Evolutionary conservation across 2,329 filamentous ascomycete genomes (phyloP).

Genomic region (Sporothrix brasiliensis): DNA sequence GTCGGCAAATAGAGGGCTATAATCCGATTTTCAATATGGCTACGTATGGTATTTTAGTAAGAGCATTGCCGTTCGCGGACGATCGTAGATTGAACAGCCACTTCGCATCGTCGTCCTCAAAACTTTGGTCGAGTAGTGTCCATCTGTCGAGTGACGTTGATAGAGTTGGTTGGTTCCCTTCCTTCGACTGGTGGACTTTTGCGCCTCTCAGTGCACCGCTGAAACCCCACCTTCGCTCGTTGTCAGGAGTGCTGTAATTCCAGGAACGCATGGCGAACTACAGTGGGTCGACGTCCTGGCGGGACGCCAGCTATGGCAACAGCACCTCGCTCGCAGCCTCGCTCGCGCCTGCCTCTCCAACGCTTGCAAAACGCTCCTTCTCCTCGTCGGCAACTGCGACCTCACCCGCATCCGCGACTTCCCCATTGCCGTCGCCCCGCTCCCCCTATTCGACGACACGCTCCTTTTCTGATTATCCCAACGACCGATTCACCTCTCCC

Average conservation of each 20-base stretch:
- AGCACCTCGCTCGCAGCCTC: slow-evolving; percentile 21
- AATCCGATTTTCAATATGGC: neutral
- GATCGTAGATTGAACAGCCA: neutral
- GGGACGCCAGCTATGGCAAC: slow-evolving; percentile 19
- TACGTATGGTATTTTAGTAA: neutral
- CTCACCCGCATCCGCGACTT: neutral
- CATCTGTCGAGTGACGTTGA: neutral
- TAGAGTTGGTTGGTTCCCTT: neutral
- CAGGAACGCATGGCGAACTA: slow-evolving; percentile 22
- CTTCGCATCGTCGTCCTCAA: slow-evolving; percentile 9
- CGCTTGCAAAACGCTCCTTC: slow-evolving; percentile 7
- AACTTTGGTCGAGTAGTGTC: neutral
- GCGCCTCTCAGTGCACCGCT: neutral
- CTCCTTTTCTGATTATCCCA: neutral
- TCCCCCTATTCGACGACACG: neutral
- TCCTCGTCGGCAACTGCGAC: neutral
- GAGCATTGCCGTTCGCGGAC: neutral
- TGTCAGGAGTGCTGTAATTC: slow-evolving; percentile 31
- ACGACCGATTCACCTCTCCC: neutral
- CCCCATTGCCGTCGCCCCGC: slow-evolving; percentile 21
- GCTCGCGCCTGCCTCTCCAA: slow-evolving; percentile 24
- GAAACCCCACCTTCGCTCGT: neutral
- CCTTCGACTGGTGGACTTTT: neutral
- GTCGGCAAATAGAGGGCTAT: slow-evolving; percentile 22
- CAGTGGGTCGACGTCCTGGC: slow-evolving; percentile 23